A percentile compares a stretch with the other conserved stretches of the same genome.
These are phyloP conservation scores for Raffaelea albimanens DNA, from an alignment of 2,329 filamentous ascomycete genomes.

Conservation along the genomic window DNA sequence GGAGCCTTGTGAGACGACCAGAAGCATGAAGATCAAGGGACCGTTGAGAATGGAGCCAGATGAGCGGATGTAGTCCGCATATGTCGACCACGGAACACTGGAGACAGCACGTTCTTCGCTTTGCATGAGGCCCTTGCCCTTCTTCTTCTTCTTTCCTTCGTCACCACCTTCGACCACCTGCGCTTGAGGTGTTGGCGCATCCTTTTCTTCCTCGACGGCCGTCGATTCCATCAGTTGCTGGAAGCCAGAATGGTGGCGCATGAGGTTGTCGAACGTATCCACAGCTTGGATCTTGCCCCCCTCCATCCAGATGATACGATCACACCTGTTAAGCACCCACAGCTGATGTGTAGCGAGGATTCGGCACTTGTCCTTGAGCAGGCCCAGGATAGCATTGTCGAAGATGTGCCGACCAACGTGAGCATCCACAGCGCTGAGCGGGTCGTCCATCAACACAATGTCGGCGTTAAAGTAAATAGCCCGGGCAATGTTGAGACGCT, in stretches of 20 bases:
- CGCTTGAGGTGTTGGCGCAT: conserved; percentile 27
- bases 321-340: conserved; percentile 82
- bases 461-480: conserved; percentile 63
- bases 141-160: conserved; percentile 49
- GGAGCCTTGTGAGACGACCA: conserved; percentile 66
- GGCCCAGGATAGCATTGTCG: conserved; percentile 84
- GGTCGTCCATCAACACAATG: conserved; percentile 61
- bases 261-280: conserved; percentile 83
- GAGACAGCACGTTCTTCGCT: conserved; percentile 58
- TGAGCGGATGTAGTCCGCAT: conserved; percentile 65
- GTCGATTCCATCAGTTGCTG: conserved; percentile 78
- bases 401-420: conserved; percentile 72
- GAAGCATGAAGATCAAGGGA: conserved; percentile 50
- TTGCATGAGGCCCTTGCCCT: conserved; percentile 61
- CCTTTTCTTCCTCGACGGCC: conserved; percentile 58
- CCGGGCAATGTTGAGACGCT: conserved; percentile 86
- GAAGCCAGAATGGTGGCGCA: conserved; percentile 70
- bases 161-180: conserved; percentile 26
- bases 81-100: conserved; percentile 73
- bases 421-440: conserved; percentile 59
- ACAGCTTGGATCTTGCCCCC: conserved; percentile 74
- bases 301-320: conserved; percentile 90
- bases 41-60: conserved; percentile 64
- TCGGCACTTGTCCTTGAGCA: conserved; percentile 81
- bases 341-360: conserved; percentile 92